These are phyloP conservation scores for Pythium monospermum DNA, from an alignment of 352 stramenopile species.

Conservation along the genomic window DNA sequence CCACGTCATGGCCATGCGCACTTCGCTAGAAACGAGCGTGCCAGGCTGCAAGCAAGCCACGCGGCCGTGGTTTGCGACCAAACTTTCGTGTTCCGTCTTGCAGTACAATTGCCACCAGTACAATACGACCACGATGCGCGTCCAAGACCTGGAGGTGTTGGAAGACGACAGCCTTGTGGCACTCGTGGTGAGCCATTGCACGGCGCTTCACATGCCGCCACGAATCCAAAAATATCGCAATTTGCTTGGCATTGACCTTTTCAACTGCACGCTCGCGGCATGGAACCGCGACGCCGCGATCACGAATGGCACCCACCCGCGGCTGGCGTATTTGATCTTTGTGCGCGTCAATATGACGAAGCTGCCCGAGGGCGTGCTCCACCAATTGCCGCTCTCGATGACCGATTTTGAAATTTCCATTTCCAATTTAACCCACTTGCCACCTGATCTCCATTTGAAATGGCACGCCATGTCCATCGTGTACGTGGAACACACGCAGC, in stretches of 20 bases:
- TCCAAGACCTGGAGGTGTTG: conserved; percentile 10
- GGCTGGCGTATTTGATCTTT: conserved; percentile 23
- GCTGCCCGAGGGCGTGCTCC: conserved; percentile 17
- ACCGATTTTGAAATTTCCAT: conserved; percentile 24
- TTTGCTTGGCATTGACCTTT: conserved; percentile 29
- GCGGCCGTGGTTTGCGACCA: conserved; percentile 20
- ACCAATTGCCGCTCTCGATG: conserved; percentile 13
- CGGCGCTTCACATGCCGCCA: conserved; percentile 11
- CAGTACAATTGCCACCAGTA: conserved; percentile 25
- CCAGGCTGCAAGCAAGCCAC: conserved; percentile 8
- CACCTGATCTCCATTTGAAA: conserved; percentile 7
- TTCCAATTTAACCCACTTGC: conserved; percentile 21
- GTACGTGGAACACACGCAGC: conserved; percentile 20
- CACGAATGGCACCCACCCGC: conserved; percentile 8
- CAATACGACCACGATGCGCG: background rate
- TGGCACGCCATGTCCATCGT: conserved; percentile 20
- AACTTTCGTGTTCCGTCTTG: conserved; percentile 16
- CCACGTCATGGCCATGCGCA: background rate
- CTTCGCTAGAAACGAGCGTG: background rate
- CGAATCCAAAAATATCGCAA: conserved; percentile 23
- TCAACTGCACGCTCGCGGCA: conserved; percentile 26
- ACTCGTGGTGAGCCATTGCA: conserved; percentile 28
- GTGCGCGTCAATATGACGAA: conserved; percentile 28
- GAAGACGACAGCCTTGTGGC: conserved; percentile 11
- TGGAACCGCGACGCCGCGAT: conserved; percentile 23